phyloP scores from a whole-genome alignment of 305 asterid species.

The Solanum hybrid region DNA sequence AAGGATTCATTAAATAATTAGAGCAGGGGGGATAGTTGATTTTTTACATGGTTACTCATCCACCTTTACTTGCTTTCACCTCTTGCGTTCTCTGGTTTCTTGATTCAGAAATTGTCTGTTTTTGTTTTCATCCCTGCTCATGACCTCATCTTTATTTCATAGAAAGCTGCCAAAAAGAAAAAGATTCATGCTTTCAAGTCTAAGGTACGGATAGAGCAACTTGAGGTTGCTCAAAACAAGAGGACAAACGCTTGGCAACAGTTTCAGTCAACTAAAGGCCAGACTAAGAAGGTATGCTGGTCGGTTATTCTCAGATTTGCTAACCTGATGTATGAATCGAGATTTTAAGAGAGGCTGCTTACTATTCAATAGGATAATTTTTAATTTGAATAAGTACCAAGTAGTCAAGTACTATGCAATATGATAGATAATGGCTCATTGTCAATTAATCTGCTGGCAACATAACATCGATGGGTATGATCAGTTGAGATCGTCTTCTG shows the following conservation, averaged over 20 bases:
- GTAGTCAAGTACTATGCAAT: background rate
- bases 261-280: slow-evolving; percentile 90
- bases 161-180: slow-evolving; percentile 87
- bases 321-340: background rate
- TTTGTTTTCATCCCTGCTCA: background rate
- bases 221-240: slow-evolving; percentile 90
- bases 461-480: background rate
- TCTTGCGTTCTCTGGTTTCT: background rate
- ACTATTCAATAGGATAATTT: background rate
- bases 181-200: slow-evolving; percentile 92
- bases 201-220: slow-evolving; percentile 88
- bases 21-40: background rate
- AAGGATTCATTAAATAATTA: background rate
- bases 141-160: slow-evolving; percentile 5
- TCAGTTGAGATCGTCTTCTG: background rate
- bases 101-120: background rate
- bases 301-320: slow-evolving; percentile 5
- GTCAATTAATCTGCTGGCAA: background rate
- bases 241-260: slow-evolving; percentile 99
- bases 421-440: background rate
- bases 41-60: background rate
- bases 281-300: slow-evolving; percentile 67
- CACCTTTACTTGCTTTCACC: background rate
- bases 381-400: background rate
- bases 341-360: background rate